Evolutionary conservation across 306 rosid species (phyloP).

Genomic region (Prunus dulcis): DNA sequence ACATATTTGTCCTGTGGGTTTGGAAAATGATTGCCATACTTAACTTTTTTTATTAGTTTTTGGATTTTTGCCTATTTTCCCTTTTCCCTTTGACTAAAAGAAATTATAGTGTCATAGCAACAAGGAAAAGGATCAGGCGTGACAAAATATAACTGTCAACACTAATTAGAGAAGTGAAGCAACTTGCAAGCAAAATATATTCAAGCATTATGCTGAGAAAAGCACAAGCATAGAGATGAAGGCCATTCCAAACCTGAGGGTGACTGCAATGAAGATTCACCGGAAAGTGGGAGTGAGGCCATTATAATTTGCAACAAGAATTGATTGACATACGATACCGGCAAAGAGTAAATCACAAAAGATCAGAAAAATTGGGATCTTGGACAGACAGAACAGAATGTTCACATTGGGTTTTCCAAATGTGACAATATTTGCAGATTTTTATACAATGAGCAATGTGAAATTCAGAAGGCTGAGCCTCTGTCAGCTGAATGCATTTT

Average conservation of each 20-base stretch:
- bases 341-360: slow-evolving; percentile 25
- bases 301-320: slow-evolving; percentile 35
- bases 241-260: slow-evolving; percentile 23
- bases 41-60: too few species aligned
- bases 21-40: too few species aligned
- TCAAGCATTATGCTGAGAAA: neutral
- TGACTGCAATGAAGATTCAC: slow-evolving; percentile 30
- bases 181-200: too few species aligned
- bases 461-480: slow-evolving; percentile 54
- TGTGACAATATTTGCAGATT: slow-evolving; percentile 68
- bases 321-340: slow-evolving; percentile 6
- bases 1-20: too few species aligned
- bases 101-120: too few species aligned
- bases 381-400: slow-evolving; percentile 47
- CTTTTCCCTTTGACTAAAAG: too few species aligned
- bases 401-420: slow-evolving; percentile 70
- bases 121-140: too few species aligned
- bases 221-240: slow-evolving; percentile 19
- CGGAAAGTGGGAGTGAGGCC: slow-evolving; percentile 36
- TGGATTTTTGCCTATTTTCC: too few species aligned
- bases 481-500: slow-evolving; percentile 57
- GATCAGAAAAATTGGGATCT: slow-evolving; percentile 35
- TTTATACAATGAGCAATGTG: slow-evolving; percentile 73
- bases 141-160: too few species aligned
- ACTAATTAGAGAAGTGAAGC: too few species aligned